These are phyloP conservation scores for Millerago galiae DNA, from an alignment of 805 yeast species.

Conservation along the genomic window DNA sequence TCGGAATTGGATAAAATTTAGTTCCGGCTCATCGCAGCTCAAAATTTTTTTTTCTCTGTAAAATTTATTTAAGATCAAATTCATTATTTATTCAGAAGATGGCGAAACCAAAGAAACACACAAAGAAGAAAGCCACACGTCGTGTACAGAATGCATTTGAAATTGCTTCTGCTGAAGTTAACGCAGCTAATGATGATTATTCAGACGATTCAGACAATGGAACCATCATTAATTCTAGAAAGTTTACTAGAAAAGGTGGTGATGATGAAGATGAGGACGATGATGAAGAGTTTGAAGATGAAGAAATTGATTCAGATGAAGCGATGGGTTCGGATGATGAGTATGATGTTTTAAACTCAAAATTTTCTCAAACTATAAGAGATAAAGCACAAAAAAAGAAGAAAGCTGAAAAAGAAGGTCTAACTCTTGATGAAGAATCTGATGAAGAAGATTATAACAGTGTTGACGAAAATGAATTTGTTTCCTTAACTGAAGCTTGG, in stretches of 20 bases:
- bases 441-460: slow-evolving; percentile 54
- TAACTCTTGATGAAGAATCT: slow-evolving; percentile 24
- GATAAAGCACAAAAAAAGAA: slow-evolving; percentile 36
- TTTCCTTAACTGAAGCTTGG: slow-evolving; percentile 85
- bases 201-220: slow-evolving; percentile 31
- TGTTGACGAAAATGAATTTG: slow-evolving; percentile 68
- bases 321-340: slow-evolving; percentile 82
- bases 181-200: slow-evolving; percentile 10
- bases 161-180: slow-evolving; percentile 29
- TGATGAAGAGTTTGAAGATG: slow-evolving; percentile 43
- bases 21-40: slow-evolving; percentile 10
- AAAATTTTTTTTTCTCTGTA: slow-evolving; percentile 2
- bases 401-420: slow-evolving; percentile 13
- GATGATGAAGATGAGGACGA: slow-evolving; percentile 25
- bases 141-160: slow-evolving; percentile 47
- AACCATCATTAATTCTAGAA: slow-evolving; percentile 33
- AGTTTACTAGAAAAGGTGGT: slow-evolving; percentile 12
- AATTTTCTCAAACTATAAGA: slow-evolving; percentile 63
- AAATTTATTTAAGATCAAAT: background rate
- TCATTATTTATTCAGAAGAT: background rate
- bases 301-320: slow-evolving; percentile 79
- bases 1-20: background rate
- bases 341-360: slow-evolving; percentile 55
- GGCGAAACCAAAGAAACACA: slow-evolving; percentile 6
- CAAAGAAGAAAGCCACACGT: slow-evolving; percentile 22